Base-by-base conservation (phyloP, 768 basidiomycete genomes). In the Hericium coralloides region DNA sequence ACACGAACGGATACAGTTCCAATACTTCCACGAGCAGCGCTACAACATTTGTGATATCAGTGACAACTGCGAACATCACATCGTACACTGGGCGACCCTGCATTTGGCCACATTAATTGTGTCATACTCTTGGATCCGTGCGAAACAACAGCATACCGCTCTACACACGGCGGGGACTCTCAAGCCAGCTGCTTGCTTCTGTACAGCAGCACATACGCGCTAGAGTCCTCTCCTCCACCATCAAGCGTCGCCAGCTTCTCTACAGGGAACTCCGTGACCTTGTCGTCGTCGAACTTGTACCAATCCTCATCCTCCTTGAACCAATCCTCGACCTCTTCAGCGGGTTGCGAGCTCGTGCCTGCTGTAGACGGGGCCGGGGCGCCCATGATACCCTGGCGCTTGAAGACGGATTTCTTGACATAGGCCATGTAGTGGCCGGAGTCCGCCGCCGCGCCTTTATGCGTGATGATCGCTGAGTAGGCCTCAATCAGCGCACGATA, bases 231-330 rank as follows among this genome's bases (percentile, higher is more conserved):
- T 4, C 83, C 95, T 59, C 95, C 95, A 5, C 95, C 95, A 60
- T 95, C 93, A 57, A 98, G 78, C 8, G 83, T 83, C 25, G 79
- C 66, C 58, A 99, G 73, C 72, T 92, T 95, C 68, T 94, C 93
- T 69, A 79, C 80, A 1, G 83, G 84, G 70, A 98, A 95, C 55
- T 85, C 62, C 17, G 91, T 87, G 39, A 92, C 95, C 72, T 92
- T 95, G 61, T 95, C 92, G 63, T 98, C 94, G 65, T 98, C 95
- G 66, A 95, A 98, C 73, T 95, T 95, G 74, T 88, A 91, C 95
- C 95, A 90, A 66, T 88, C 87, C 59, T 89, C 86, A 51, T 91
- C 84, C 41, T 80, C 66, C 38, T 62, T 51, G 8, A 61, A 56
- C 38, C 38, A 53, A 49, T 15, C 41, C 7, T 31, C 31, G 52